A percentile compares a stretch with the other conserved stretches of the same genome.
phyloP scores from a whole-genome alignment of 257 asterid species.

The Osmanthus fragrans region DNA sequence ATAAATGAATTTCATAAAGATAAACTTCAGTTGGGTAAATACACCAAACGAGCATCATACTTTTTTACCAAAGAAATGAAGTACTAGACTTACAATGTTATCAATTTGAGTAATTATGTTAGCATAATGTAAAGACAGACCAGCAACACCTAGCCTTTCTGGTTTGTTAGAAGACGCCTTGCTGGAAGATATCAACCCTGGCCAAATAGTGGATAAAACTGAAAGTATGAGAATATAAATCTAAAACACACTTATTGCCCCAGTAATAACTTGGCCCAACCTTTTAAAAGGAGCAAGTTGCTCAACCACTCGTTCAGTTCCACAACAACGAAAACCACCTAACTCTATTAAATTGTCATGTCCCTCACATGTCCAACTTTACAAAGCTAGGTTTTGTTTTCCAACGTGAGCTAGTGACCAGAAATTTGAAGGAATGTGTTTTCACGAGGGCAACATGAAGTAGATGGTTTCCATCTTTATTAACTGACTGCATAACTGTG shows the following conservation, averaged over 20 bases:
- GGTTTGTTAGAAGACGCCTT: conserved; percentile 51
- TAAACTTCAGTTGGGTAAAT: neutral
- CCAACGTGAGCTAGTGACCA: conserved; percentile 6
- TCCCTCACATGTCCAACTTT: neutral
- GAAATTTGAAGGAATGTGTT: neutral
- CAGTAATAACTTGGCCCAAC: neutral
- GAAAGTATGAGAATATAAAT: conserved; percentile 9
- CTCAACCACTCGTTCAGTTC: neutral
- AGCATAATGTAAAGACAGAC: conserved; percentile 97
- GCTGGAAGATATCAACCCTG: conserved; percentile 56
- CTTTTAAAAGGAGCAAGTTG: neutral
- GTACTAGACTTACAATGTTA: conserved; percentile 63
- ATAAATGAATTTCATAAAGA: conserved; percentile 18
- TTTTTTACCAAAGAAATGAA: conserved; percentile 1
- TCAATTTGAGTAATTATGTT: conserved; percentile 89
- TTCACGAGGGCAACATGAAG: neutral
- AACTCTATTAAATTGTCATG: neutral
- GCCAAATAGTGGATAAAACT: conserved; percentile 10
- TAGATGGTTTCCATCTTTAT: neutral
- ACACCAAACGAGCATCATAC: neutral
- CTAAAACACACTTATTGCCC: neutral
- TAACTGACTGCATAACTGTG: neutral
- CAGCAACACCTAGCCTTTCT: conserved; percentile 83
- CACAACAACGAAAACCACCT: neutral
- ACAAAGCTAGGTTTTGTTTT: neutral